phyloP scores from a whole-genome alignment of 208 protist genomes.

The Vickermania spadyakhi region DNA sequence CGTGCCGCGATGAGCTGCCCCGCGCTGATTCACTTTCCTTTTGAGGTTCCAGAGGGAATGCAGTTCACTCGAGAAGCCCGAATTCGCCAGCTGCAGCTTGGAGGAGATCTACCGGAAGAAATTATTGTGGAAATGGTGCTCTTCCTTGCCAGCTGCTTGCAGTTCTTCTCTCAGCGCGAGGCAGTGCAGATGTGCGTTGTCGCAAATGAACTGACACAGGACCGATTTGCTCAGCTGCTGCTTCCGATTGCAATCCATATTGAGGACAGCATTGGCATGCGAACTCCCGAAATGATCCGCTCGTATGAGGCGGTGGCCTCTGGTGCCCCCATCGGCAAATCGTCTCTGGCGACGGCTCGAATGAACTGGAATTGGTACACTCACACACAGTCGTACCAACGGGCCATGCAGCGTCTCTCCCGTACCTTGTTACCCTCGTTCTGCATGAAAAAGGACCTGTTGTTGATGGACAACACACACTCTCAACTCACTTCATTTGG shows the following conservation, averaged over 20 bases:
- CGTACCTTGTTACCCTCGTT: constrained; percentile 26
- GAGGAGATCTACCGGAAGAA: constrained; percentile 39
- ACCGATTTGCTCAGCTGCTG: constrained; percentile 37
- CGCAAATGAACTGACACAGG: constrained; percentile 37
- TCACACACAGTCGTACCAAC: constrained; percentile 22
- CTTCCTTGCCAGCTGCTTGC: constrained; percentile 32
- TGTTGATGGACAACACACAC: background rate
- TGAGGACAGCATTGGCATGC: constrained; percentile 14
- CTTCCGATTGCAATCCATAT: constrained; percentile 43
- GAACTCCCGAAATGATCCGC: constrained; percentile 7
- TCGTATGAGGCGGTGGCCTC: constrained; percentile 26
- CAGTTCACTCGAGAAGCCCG: background rate
- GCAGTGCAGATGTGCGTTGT: constrained; percentile 22
- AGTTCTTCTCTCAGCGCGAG: constrained; percentile 20
- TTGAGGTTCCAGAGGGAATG: constrained; percentile 8
- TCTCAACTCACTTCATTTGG: background rate
- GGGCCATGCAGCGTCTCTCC: constrained; percentile 16
- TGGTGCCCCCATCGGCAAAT: constrained; percentile 27
- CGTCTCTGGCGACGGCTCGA: constrained; percentile 30
- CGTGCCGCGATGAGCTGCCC: constrained; percentile 2
- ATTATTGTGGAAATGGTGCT: constrained; percentile 27
- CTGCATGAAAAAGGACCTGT: background rate
- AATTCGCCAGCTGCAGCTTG: constrained; percentile 23
- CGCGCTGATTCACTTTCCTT: constrained; percentile 18
- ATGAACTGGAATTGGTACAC: constrained; percentile 27